Percentiles rank a stretch among this genome's conserved stretches.
Evolutionary conservation across 2,329 filamentous ascomycete species (phyloP).

Genomic region (Orbilia javanica): DNA sequence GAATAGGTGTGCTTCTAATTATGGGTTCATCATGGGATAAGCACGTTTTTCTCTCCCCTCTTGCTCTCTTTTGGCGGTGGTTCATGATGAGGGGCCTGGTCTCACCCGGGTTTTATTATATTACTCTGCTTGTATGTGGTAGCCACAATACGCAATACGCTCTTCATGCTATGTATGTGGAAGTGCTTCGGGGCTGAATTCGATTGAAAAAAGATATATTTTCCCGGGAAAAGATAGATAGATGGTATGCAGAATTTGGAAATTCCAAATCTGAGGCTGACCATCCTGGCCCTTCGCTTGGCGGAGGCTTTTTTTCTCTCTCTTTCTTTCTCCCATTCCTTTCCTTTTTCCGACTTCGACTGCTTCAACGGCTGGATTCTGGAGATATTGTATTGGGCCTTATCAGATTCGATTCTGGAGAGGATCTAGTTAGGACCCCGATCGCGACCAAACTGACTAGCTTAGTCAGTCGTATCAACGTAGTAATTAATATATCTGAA

Average conservation of each 20-base stretch:
- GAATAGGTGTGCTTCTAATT: conserved; percentile 42
- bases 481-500: neutral
- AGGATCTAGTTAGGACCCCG: neutral
- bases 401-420: no score
- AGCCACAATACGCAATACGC: no score
- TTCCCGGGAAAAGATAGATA: no score
- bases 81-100: no score
- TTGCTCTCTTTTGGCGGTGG: no score
- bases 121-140: neutral
- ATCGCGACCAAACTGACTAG: no score
- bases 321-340: neutral
- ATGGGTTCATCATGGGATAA: conserved; percentile 19
- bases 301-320: neutral
- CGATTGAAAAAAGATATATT: neutral
- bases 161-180: no score
- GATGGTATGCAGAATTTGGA: no score
- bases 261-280: conserved; percentile 57
- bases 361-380: no score
- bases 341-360: no score
- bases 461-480: neutral
- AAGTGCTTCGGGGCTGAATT: conserved; percentile 1
- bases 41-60: conserved; percentile 27
- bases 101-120: neutral
- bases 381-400: no score
- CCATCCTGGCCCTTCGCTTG: conserved; percentile 13